A percentile compares a stretch with the other conserved stretches of the same genome.
Evolutionary conservation across 2,329 filamentous ascomycete genomes (phyloP).

Genomic region (Alternaria hordeiaustralica): DNA sequence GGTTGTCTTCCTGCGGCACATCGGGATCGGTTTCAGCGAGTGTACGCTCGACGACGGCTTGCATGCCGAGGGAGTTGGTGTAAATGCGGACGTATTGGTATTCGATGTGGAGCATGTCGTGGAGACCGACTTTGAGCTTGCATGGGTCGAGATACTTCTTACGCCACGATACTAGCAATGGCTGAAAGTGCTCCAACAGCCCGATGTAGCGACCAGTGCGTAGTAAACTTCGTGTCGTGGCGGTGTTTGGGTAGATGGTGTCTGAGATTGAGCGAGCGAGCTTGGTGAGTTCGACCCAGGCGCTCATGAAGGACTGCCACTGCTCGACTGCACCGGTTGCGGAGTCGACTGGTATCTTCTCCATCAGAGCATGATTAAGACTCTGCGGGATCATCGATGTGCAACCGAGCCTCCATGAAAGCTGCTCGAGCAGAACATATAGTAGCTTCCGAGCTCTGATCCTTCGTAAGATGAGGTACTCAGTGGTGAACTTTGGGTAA

Average conservation of each 20-base stretch:
- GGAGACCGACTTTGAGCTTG: constrained; percentile 48
- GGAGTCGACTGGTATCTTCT: constrained; percentile 49
- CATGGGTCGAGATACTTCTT: constrained; percentile 49
- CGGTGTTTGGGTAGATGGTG: constrained; percentile 58
- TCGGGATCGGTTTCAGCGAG: constrained; percentile 50
- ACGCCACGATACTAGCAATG: constrained; percentile 50
- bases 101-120: constrained; percentile 61
- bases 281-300: constrained; percentile 55
- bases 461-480: constrained; percentile 40
- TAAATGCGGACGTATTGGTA: constrained; percentile 55
- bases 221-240: constrained; percentile 50
- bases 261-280: constrained; percentile 61
- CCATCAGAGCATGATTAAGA: constrained; percentile 48
- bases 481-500: constrained; percentile 39
- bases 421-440: constrained; percentile 58
- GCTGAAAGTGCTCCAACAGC: constrained; percentile 55
- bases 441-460: constrained; percentile 46
- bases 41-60: constrained; percentile 63
- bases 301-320: constrained; percentile 60
- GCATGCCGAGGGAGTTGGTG: constrained; percentile 60
- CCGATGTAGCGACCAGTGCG: constrained; percentile 59
- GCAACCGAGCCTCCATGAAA: constrained; percentile 60
- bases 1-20: constrained; percentile 46
- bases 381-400: constrained; percentile 60
- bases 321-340: constrained; percentile 50